Evolutionary conservation across 495 filamentous ascomycete species (phyloP).

Genomic region (Aspergillus heteromorphus): DNA sequence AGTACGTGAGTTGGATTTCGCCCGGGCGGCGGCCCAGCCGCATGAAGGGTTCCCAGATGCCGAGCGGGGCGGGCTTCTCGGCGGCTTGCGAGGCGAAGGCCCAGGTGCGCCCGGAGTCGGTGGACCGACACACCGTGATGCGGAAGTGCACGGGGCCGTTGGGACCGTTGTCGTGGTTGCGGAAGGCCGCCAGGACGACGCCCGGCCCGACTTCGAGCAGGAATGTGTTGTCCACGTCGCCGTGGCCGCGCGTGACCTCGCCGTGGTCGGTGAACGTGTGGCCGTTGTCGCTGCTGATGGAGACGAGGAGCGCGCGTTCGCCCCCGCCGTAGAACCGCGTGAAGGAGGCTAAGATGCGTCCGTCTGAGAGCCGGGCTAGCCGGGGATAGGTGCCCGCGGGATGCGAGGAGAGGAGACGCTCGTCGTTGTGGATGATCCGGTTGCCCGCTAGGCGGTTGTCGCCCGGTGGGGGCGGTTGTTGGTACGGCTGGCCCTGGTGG

Average conservation of each 20-base stretch:
- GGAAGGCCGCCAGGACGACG: slow-evolving; percentile 51
- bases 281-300: slow-evolving; percentile 33
- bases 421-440: slow-evolving; percentile 30
- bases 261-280: slow-evolving; percentile 29
- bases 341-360: slow-evolving; percentile 37
- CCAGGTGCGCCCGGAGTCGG: slow-evolving; percentile 51
- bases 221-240: slow-evolving; percentile 57
- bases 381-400: slow-evolving; percentile 40
- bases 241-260: slow-evolving; percentile 33
- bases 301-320: slow-evolving; percentile 27
- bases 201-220: slow-evolving; percentile 47
- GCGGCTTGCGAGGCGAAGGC: slow-evolving; percentile 49
- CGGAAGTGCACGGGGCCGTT: slow-evolving; percentile 46
- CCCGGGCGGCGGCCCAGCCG: slow-evolving; percentile 38
- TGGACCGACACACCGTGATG: slow-evolving; percentile 55
- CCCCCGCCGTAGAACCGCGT: slow-evolving; percentile 28
- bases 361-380: slow-evolving; percentile 32
- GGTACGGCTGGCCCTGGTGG: background rate
- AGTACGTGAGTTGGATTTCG: slow-evolving; percentile 54
- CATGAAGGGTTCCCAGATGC: slow-evolving; percentile 61
- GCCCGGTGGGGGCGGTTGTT: background rate
- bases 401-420: slow-evolving; percentile 35
- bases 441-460: slow-evolving; percentile 16
- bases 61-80: slow-evolving; percentile 36
- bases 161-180: slow-evolving; percentile 50